A percentile compares a stretch with the other conserved stretches of the same genome.
phyloP scores from a whole-genome alignment of 2,329 filamentous ascomycete genomes.

The Macroventuria anomochaeta region DNA sequence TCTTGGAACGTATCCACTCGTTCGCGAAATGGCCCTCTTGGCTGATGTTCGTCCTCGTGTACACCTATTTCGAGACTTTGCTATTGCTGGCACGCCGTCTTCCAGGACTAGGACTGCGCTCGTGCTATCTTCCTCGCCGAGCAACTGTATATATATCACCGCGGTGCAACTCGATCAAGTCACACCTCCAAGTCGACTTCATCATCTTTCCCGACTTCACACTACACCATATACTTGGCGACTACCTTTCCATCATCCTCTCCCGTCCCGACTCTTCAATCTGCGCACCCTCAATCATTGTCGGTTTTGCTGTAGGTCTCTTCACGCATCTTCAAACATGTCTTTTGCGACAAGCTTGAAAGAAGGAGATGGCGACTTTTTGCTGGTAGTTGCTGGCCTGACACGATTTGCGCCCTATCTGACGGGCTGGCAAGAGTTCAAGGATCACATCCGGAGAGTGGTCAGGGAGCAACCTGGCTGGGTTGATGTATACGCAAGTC shows the following conservation, averaged over 20 bases:
- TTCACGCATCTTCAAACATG: constrained; percentile 6
- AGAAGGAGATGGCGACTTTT: constrained; percentile 35
- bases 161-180: background rate
- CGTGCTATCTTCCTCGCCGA: constrained; percentile 3
- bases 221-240: background rate
- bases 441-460: constrained; percentile 44
- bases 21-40: constrained; percentile 6
- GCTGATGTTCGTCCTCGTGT: constrained; percentile 2
- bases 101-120: background rate
- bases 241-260: background rate
- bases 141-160: constrained; percentile 11
- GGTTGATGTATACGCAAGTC: constrained; percentile 42
- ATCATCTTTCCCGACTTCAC: background rate
- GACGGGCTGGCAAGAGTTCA: constrained; percentile 47
- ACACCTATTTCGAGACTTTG: constrained; percentile 5
- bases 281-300: background rate
- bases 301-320: background rate
- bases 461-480: constrained; percentile 48
- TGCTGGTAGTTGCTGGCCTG: constrained; percentile 40
- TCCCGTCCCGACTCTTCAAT: background rate
- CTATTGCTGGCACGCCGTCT: background rate
- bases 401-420: constrained; percentile 37
- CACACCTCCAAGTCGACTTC: background rate
- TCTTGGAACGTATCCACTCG: constrained; percentile 6
- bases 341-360: constrained; percentile 22